Base-by-base conservation (phyloP, 1,284 basidiomycete genomes). In the Gomphus bonarii region DNA sequence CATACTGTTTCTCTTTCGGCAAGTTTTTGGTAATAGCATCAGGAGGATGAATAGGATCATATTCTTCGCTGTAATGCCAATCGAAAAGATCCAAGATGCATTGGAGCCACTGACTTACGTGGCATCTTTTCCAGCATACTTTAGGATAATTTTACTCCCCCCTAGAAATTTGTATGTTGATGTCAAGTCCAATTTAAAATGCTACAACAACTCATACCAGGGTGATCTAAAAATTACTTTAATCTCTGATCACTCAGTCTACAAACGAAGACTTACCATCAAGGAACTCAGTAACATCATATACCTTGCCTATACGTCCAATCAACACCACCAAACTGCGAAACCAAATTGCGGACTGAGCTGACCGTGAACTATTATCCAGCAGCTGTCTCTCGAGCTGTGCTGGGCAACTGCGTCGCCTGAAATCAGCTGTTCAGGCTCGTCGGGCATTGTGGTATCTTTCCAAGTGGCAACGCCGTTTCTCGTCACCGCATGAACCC, bases 281-380 rank as follows among this genome's bases (percentile, higher is more conserved):
- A 30, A 87, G 70, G 67, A 87, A 88, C 38, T 87, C 83, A 1
- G 85, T 87, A n/a, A 88, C 83, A 65, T 89, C 87, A 69, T 88
- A 87, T 11, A 80, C 82, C 35, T 82, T 76, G 55, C 80, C 81
- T 81, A 54, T 33, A 30, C 18, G 33, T 28, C 31, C 28, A 30
- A n/a, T 48, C 28, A 48, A 22, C 12, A 9, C 25, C 16, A 14
- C 12, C 14, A 18, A 14, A 31, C 6, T 16, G 10, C 28, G n/a
- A n/a, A 22, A 9, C 14, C 20, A 28, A 3, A 38, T 38, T 35
- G 60, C 60, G 5, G 56, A 61, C 25, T 61, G 46, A 20, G 65
- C 75, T 52, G 61, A 84, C 88, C 89, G 69, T 92, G 90, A 2
- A 95, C 83, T 58, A 93, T 89, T 63, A 94, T 89, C 90, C 90